A percentile compares a stretch with the other conserved stretches of the same genome.
phyloP scores from a whole-genome alignment of 345 rosid genomes.

The Murraya paniculata region DNA sequence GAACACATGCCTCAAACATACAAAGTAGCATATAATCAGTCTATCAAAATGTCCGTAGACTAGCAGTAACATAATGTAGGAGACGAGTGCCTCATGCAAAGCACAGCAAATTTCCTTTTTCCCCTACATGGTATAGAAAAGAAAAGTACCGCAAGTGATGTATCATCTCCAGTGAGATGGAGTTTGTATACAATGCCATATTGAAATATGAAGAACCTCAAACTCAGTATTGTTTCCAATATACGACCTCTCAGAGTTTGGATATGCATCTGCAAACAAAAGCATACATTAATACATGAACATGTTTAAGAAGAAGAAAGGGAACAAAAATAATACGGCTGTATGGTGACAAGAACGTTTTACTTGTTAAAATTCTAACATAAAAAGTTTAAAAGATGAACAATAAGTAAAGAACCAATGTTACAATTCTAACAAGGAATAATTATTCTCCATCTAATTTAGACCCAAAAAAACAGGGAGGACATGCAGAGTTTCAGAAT shows the following conservation, averaged over 20 bases:
- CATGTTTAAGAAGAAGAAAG: not conserved
- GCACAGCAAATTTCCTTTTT: not conserved
- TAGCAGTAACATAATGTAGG: not conserved
- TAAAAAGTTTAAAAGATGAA: not conserved
- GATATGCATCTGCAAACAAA: constrained; percentile 68
- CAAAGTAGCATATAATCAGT: not conserved
- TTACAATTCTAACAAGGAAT: not conserved
- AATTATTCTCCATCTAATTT: not conserved
- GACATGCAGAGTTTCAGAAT: not conserved
- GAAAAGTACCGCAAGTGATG: constrained; percentile 73
- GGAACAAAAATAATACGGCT: not conserved
- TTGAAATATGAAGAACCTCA: constrained; percentile 87
- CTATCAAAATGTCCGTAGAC: not conserved
- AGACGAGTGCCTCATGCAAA: not conserved
- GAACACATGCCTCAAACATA: not conserved
- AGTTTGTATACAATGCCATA: constrained; percentile 97
- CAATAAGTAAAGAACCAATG: not conserved
- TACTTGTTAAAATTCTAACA: not conserved
- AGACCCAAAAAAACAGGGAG: not conserved
- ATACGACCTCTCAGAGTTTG: constrained; percentile 91
- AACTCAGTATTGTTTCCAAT: constrained; percentile 82
- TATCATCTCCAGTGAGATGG: constrained; percentile 57
- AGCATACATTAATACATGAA: not conserved
- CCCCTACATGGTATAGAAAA: not conserved
- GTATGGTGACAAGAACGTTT: not conserved